phyloP scores from a whole-genome alignment of 495 filamentous ascomycete species.

The Neurospora sp. region DNA sequence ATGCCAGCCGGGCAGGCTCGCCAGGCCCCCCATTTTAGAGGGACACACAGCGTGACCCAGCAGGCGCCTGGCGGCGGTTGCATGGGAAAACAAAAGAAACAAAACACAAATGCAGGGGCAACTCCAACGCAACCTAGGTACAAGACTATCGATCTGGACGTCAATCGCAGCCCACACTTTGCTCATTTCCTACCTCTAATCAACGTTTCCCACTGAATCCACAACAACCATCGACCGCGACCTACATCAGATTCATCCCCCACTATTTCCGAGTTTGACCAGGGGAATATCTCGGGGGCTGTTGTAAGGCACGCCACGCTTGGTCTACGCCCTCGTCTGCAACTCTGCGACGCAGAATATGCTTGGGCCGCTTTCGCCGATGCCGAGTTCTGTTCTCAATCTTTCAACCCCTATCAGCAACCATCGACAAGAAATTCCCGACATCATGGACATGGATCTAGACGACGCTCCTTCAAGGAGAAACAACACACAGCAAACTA shows the following conservation, averaged over 20 bases:
- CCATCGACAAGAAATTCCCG: constrained; percentile 17
- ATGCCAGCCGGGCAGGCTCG: neutral
- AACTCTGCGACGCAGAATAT: constrained; percentile 10
- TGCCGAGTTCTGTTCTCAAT: constrained; percentile 26
- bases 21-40: neutral
- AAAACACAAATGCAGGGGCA: neutral
- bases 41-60: neutral
- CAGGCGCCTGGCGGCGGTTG: neutral
- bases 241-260: neutral
- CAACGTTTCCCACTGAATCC: neutral
- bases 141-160: neutral
- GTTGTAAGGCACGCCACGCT: neutral
- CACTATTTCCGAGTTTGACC: neutral
- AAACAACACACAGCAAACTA: constrained; percentile 5
- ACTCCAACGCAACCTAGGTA: neutral
- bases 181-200: neutral
- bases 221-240: neutral
- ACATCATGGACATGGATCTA: constrained; percentile 7
- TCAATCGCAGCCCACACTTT: neutral
- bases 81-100: neutral
- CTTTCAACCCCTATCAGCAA: constrained; percentile 20
- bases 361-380: constrained; percentile 28
- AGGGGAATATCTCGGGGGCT: neutral
- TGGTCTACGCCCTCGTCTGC: neutral
- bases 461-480: neutral